Conservation (phyloP, 768 basidiomycete genomes). For the Hypsizygus marmoreus region DNA sequence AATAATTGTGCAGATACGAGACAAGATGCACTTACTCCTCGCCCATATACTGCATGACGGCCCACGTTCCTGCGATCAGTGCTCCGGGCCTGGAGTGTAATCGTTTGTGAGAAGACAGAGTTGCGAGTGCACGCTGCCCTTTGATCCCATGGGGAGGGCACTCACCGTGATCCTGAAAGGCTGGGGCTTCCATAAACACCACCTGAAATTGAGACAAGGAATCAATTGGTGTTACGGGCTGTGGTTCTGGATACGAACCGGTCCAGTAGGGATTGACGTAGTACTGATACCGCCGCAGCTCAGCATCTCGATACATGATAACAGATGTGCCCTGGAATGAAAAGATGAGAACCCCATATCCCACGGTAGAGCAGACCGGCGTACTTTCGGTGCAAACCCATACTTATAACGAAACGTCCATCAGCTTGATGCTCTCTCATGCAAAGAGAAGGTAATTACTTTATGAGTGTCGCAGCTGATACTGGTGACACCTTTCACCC, state of each 20-base stretch:
- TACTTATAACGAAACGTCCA: conserved; percentile 50
- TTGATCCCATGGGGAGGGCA: neutral
- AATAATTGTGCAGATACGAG: conserved; percentile 6
- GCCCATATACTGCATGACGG: conserved; percentile 93
- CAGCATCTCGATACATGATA: conserved; percentile 87
- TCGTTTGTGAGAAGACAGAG: neutral
- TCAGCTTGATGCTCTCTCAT: neutral
- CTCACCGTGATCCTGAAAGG: conserved; percentile 86
- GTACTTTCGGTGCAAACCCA: conserved; percentile 90
- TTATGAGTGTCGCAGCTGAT: conserved; percentile 98
- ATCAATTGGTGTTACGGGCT: neutral
- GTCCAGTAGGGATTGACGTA: conserved; percentile 83
- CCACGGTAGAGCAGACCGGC: conserved; percentile 9
- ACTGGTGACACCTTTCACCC: conserved; percentile 87
- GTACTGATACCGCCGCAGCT: conserved; percentile 82
- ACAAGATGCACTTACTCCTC: conserved; percentile 56
- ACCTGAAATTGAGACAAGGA: conserved; percentile 39
- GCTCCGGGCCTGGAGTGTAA: conserved; percentile 71
- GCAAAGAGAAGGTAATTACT: conserved; percentile 36
- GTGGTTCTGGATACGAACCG: conserved; percentile 39
- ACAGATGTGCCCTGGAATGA: conserved; percentile 78
- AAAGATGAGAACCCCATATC: conserved; percentile 1
- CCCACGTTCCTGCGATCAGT: conserved; percentile 94
- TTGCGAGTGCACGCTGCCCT: neutral
- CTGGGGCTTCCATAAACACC: conserved; percentile 92